These are phyloP conservation scores for Boeremia exigua DNA, from an alignment of 2,329 filamentous ascomycete species.

Conservation along the genomic window DNA sequence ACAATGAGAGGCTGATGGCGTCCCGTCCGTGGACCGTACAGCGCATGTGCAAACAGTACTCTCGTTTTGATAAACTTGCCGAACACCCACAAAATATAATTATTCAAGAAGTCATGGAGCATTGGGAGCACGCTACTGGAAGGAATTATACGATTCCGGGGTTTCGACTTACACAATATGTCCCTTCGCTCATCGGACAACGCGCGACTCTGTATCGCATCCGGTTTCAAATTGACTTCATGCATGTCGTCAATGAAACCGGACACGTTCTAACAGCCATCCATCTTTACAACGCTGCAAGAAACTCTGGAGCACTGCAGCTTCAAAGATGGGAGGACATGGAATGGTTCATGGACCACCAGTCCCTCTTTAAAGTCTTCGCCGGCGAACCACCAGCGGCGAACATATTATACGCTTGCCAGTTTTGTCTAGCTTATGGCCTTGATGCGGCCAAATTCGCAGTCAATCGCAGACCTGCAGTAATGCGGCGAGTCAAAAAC, in stretches of 20 bases:
- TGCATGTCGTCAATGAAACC: slow-evolving; percentile 1
- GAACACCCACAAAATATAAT: not conserved
- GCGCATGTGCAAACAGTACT: not conserved
- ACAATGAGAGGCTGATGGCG: not conserved
- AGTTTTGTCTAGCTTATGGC: slow-evolving; percentile 9
- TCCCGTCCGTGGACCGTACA: not conserved
- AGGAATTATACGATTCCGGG: not conserved
- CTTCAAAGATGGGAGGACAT: slow-evolving; percentile 10
- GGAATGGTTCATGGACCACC: slow-evolving; percentile 10
- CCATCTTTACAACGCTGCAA: slow-evolving; percentile 17
- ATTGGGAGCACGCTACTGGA: not conserved
- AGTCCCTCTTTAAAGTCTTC: not conserved
- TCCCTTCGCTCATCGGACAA: slow-evolving; percentile 5
- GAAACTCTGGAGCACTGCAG: not conserved
- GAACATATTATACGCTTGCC: not conserved
- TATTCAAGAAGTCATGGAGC: not conserved
- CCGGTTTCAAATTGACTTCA: not conserved
- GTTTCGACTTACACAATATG: slow-evolving; percentile 5
- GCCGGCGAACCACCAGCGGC: not conserved
- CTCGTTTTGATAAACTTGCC: not conserved
- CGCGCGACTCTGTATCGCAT: not conserved
- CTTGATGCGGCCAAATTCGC: slow-evolving; percentile 1
- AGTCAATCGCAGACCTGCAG: not conserved
- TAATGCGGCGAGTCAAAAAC: not conserved
- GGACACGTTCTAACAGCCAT: slow-evolving; percentile 2